Conservation (phyloP, 1,284 basidiomycete genomes). For the Pseudozyma pruni region DNA sequence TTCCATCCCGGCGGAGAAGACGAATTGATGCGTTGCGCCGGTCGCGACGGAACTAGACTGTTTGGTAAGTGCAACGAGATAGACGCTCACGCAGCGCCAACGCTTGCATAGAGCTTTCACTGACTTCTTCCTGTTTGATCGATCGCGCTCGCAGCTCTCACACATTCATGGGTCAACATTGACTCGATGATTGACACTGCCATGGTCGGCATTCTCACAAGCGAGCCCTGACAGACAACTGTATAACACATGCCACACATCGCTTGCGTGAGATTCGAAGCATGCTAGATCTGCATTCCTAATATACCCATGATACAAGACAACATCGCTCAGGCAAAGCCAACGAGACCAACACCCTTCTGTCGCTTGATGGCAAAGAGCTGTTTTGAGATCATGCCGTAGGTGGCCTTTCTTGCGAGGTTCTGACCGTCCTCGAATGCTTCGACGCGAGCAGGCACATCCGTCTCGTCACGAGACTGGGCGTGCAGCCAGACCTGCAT, state of each 20-base stretch:
- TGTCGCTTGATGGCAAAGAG: constrained; percentile 50
- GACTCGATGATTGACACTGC: constrained; percentile 93
- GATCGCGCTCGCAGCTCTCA: constrained; percentile 48
- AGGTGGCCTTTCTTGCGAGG: constrained; percentile 61
- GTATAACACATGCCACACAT: neutral
- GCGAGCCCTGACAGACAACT: constrained; percentile 14
- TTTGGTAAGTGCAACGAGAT: constrained; percentile 84
- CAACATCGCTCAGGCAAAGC: constrained; percentile 20
- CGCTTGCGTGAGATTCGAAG: neutral
- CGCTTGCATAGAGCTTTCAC: neutral
- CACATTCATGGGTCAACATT: constrained; percentile 89
- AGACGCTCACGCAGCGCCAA: no score
- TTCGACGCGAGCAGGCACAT: constrained; percentile 23
- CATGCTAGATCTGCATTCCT: constrained; percentile 9
- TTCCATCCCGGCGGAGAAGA: constrained; percentile 95
- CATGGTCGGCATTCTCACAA: constrained; percentile 81
- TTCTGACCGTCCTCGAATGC: constrained; percentile 55
- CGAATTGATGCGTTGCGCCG: constrained; percentile 94
- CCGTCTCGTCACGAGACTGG: constrained; percentile 21
- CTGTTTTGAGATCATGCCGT: constrained; percentile 63
- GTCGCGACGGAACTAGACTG: constrained; percentile 90
- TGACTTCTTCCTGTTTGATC: neutral
- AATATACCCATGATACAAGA: constrained; percentile 16
- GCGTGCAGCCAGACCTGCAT: constrained; percentile 46
- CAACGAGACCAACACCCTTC: constrained; percentile 45